These are phyloP conservation scores for Geosmithia putterillii DNA, from an alignment of 2,329 filamentous ascomycete genomes.

Conservation along the genomic window DNA sequence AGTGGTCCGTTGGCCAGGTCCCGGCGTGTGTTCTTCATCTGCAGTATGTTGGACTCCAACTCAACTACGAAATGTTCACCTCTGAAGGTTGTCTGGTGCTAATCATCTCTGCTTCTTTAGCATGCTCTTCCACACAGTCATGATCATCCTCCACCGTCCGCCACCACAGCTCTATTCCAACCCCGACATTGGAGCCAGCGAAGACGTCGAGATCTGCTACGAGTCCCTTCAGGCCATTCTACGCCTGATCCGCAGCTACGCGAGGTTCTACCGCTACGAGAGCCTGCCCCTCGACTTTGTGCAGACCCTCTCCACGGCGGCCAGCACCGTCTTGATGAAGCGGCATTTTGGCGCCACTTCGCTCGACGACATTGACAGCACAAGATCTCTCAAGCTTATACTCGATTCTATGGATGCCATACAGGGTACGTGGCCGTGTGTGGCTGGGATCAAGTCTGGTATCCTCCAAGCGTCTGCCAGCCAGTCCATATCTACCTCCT, in stretches of 20 bases:
- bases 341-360: conserved; percentile 20
- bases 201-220: conserved; percentile 37
- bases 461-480: too few relatives aligned
- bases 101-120: conserved; percentile 11
- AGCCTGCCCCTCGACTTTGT: conserved; percentile 33
- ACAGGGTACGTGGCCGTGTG: conserved; percentile 33
- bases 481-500: too few relatives aligned
- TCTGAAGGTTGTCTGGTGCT: conserved; percentile 5
- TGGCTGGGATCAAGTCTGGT: conserved; percentile 6
- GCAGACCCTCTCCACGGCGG: conserved; percentile 33
- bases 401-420: conserved; percentile 38
- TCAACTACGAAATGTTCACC: not conserved
- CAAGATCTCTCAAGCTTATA: conserved; percentile 34
- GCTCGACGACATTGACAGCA: conserved; percentile 30
- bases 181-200: conserved; percentile 22
- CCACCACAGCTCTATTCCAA: conserved; percentile 29
- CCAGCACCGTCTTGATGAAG: conserved; percentile 30
- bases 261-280: conserved; percentile 28
- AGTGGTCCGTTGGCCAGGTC: conserved; percentile 34
- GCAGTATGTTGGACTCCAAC: conserved; percentile 17
- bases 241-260: conserved; percentile 29
- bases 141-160: conserved; percentile 38
- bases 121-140: conserved; percentile 36
- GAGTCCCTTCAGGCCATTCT: conserved; percentile 32
- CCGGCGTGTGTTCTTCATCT: conserved; percentile 32